A percentile compares a stretch with the other conserved stretches of the same genome.
Evolutionary conservation across 352 stramenopile genomes (phyloP).

Genomic region (Globisporangium orthogonon): DNA sequence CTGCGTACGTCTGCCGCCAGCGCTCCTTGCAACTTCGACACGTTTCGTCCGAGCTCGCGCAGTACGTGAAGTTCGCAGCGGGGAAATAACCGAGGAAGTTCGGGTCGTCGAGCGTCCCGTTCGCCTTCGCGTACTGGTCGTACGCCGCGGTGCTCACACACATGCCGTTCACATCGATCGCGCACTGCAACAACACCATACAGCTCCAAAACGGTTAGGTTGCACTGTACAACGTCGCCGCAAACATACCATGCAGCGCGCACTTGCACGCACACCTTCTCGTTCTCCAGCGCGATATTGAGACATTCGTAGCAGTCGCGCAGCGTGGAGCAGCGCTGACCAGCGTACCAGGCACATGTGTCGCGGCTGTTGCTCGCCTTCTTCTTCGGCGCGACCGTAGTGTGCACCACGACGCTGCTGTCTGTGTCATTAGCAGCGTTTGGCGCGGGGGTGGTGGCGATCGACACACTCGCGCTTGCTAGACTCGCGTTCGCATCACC

Average conservation of each 20-base stretch:
- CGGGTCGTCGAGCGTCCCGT: conserved; percentile 1
- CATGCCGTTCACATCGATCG: conserved; percentile 8
- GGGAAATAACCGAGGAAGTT: conserved; percentile 11
- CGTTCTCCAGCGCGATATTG: conserved; percentile 7
- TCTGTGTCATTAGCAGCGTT: neutral
- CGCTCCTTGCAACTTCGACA: conserved; percentile 6
- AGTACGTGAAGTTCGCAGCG: conserved; percentile 14
- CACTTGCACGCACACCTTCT: neutral
- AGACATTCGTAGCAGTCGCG: conserved; percentile 16
- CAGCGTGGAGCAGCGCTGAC: conserved; percentile 10
- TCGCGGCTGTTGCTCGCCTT: conserved; percentile 5
- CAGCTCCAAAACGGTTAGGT: too few relatives aligned
- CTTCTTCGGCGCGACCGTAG: conserved; percentile 9
- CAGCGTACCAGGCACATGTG: conserved; percentile 11
- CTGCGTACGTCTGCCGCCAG: conserved; percentile 5
- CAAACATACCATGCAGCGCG: neutral
- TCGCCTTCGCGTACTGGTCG: neutral
- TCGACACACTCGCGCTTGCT: neutral
- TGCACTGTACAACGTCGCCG: too few relatives aligned
- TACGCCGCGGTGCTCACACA: conserved; percentile 11
- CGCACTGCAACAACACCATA: conserved; percentile 1
- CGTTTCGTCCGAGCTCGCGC: conserved; percentile 9
- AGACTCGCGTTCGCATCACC: neutral
- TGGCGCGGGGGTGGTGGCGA: neutral
- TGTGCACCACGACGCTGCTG: too few relatives aligned